phyloP scores from a whole-genome alignment of 345 rosid species.

The Abelmoschus esculentus region DNA sequence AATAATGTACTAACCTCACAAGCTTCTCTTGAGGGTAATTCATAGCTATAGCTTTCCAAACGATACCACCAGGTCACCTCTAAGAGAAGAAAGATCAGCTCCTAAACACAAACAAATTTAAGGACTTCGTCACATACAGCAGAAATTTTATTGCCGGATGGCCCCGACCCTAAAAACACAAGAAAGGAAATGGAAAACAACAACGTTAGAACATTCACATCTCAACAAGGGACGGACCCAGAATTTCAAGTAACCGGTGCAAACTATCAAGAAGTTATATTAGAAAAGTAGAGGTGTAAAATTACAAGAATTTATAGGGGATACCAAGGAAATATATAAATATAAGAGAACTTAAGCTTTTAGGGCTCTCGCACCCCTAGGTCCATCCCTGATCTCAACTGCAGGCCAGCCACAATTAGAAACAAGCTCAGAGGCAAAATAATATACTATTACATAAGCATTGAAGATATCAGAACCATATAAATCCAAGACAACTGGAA shows the following conservation, averaged over 20 bases:
- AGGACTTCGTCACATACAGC: conserved; percentile 12
- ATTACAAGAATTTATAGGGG: too few species aligned
- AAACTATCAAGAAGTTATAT: too few species aligned
- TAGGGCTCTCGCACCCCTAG: too few species aligned
- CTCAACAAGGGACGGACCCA: too few species aligned
- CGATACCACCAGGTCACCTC: neutral
- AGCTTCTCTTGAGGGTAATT: conserved; percentile 29
- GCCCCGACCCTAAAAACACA: conserved; percentile 6
- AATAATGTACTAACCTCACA: conserved; percentile 26
- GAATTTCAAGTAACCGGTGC: too few species aligned
- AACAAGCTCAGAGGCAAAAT: neutral
- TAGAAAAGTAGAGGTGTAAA: too few species aligned
- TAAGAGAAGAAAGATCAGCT: conserved; percentile 10
- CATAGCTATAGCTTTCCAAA: conserved; percentile 27
- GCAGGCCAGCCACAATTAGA: neutral
- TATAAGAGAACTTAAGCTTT: too few species aligned
- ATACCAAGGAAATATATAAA: too few species aligned
- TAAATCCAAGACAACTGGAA: neutral
- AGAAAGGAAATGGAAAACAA: neutral
- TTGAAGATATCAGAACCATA: neutral
- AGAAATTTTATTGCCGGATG: neutral
- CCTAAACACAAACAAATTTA: conserved; percentile 4
- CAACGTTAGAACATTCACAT: neutral
- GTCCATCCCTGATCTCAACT: too few species aligned
- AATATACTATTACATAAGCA: neutral